Percentiles rank a stretch among this genome's conserved stretches.
phyloP scores from a whole-genome alignment of 2,329 filamentous ascomycete genomes.

The Coleophoma cylindrospora region DNA sequence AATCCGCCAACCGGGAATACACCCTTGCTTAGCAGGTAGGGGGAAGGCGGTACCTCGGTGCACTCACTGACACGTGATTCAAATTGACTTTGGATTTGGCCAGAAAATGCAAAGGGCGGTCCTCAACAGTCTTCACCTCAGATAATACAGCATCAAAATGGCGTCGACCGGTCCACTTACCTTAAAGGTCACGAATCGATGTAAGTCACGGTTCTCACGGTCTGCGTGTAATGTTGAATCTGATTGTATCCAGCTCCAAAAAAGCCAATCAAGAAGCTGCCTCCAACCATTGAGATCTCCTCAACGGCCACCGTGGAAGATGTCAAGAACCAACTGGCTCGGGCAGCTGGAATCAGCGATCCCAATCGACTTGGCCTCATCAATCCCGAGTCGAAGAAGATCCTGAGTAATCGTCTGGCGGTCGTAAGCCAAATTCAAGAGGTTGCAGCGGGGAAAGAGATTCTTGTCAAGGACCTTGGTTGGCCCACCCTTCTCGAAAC shows the following conservation, averaged over 20 bases:
- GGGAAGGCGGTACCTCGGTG: no score
- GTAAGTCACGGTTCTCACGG: neutral
- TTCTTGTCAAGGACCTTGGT: conserved; percentile 95
- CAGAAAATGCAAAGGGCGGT: no score
- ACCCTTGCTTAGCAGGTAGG: no score
- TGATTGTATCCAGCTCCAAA: conserved; percentile 16
- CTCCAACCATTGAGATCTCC: conserved; percentile 43
- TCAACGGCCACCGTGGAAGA: conserved; percentile 51
- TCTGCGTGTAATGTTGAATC: neutral
- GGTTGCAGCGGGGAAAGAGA: conserved; percentile 44
- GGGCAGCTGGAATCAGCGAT: conserved; percentile 45
- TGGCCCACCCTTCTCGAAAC: conserved; percentile 25
- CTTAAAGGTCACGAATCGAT: conserved; percentile 6
- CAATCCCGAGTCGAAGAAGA: conserved; percentile 56
- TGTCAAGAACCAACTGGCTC: conserved; percentile 51
- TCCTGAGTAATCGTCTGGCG: conserved; percentile 56
- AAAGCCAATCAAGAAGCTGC: conserved; percentile 37
- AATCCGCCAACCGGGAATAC: no score
- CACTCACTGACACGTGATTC: no score
- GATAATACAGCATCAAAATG: neutral
- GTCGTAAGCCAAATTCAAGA: conserved; percentile 42
- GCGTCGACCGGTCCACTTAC: neutral
- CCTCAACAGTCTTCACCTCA: no score
- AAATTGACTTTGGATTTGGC: no score
- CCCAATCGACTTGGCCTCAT: conserved; percentile 59